Evolutionary conservation across 305 asterid species (phyloP).

Genomic region (Fraxinus angustifolia): DNA sequence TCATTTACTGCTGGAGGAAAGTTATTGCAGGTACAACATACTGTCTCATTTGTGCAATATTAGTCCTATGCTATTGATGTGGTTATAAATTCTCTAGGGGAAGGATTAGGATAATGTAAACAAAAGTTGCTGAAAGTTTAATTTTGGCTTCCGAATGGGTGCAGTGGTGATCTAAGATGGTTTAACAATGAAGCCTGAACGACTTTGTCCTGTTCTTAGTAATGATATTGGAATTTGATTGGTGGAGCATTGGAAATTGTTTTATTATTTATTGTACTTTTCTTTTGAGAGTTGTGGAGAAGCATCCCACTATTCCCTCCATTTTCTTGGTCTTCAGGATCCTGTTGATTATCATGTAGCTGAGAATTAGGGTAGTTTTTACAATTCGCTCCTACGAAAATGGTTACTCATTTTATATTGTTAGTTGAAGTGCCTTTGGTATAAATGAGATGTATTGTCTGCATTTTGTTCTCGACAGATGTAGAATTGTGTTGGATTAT

Average conservation of each 20-base stretch:
- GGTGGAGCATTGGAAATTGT: background rate
- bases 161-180: background rate
- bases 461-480: background rate
- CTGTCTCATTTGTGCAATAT: background rate
- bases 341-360: background rate
- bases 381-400: background rate
- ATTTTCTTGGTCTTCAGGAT: background rate
- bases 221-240: conserved; percentile 1
- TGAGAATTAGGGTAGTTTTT: background rate
- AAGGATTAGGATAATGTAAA: background rate
- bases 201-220: background rate
- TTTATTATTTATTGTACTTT: background rate
- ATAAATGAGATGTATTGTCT: background rate
- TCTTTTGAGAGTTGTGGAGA: background rate
- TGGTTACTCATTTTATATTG: background rate
- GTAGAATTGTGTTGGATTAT: background rate
- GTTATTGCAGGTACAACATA: conserved; percentile 67
- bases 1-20: conserved; percentile 99
- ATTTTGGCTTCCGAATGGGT: background rate
- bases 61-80: background rate
- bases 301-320: background rate
- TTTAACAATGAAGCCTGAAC: background rate
- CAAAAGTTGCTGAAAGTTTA: background rate
- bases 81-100: background rate
- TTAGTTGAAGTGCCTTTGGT: background rate